A percentile compares a stretch with the other conserved stretches of the same genome.
Evolutionary conservation across 345 rosid species (phyloP).

Genomic region (Barbarea vulgaris): DNA sequence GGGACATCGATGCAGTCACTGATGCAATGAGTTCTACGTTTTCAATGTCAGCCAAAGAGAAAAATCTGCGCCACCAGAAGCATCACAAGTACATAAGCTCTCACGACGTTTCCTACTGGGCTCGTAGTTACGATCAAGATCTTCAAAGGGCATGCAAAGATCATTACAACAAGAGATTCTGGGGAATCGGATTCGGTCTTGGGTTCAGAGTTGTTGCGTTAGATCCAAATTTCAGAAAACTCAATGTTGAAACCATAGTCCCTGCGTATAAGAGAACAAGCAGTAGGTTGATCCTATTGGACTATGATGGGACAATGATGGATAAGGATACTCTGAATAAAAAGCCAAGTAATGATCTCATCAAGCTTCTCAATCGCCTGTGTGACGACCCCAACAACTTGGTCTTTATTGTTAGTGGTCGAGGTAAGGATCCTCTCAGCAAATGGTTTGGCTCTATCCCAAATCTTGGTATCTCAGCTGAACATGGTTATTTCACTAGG

Average conservation of each 20-base stretch:
- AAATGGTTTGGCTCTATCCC: slow-evolving; percentile 72
- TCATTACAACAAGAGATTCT: slow-evolving; percentile 67
- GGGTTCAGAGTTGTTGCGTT: slow-evolving; percentile 72
- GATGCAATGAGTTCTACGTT: slow-evolving; percentile 64
- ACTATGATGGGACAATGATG: slow-evolving; percentile 86
- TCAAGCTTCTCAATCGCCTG: slow-evolving; percentile 57
- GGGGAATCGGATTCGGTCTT: slow-evolving; percentile 77
- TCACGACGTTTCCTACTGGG: slow-evolving; percentile 83
- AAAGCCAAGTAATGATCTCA: slow-evolving; percentile 56
- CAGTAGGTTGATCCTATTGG: slow-evolving; percentile 71
- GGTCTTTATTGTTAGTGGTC: slow-evolving; percentile 83
- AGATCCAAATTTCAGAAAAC: slow-evolving; percentile 68
- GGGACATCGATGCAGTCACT: slow-evolving; percentile 69
- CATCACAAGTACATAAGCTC: slow-evolving; percentile 83
- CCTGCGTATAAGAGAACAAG: slow-evolving; percentile 55
- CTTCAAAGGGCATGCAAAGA: slow-evolving; percentile 76
- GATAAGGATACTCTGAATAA: slow-evolving; percentile 55
- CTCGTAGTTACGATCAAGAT: slow-evolving; percentile 71
- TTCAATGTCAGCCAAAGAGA: slow-evolving; percentile 53
- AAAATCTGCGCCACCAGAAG: slow-evolving; percentile 71
- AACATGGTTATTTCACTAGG: slow-evolving; percentile 84
- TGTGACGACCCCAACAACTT: slow-evolving; percentile 72
- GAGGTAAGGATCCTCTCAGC: slow-evolving; percentile 72
- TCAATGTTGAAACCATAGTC: slow-evolving; percentile 52
- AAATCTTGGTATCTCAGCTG: slow-evolving; percentile 77